Evolutionary conservation across 176 grass and related monocot species (phyloP), one percentile per base, ranked within the genome.

Genomic region (Stipa capillata): DNA sequence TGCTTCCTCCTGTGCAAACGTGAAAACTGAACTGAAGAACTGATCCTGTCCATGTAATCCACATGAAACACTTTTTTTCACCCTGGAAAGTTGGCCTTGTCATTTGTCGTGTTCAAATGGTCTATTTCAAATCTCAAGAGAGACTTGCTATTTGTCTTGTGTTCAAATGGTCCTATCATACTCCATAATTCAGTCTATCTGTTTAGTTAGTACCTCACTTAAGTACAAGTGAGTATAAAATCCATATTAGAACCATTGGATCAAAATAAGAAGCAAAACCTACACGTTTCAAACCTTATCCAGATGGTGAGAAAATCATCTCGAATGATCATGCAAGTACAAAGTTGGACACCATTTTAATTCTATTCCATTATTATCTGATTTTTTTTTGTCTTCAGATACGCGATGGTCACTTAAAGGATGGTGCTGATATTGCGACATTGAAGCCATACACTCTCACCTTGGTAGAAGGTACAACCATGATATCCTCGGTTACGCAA

Each of bases 391-490:
- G 8, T 5, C 69, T 76, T 59, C 42, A 99, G 96, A 83, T 85
- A 4, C 88, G 84, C 76, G 92, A 93, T 36, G 24, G 81, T 2
- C 72, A 31, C 2, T 64, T 95, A 78, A 95, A 99, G 47, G 90
- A 95, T 70, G 71, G 78, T 6, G 84, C 82, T 14, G 96, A 95
- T 37, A 80, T 93, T 68, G 83, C 75, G 5, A 85, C 88, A 31
- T 55, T 95, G 47, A 99, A 99, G 76, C 92, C 96, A 7, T 99
- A 79, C 78, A 79, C 85, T 47, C 90, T 99, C 39, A 82, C 59
- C 8, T 23, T 99, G 17, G 59, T 95, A 7, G 92, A 99, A 91
- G 96, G 96, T 98, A 93, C 35, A 97, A 58, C 0, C 14, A 7
- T 43, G 13, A 5, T 18, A 45, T n/a, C 43, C 29, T 73, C 0